Conservation (phyloP, 495 filamentous ascomycete species). For the Aspergillus campestris region DNA sequence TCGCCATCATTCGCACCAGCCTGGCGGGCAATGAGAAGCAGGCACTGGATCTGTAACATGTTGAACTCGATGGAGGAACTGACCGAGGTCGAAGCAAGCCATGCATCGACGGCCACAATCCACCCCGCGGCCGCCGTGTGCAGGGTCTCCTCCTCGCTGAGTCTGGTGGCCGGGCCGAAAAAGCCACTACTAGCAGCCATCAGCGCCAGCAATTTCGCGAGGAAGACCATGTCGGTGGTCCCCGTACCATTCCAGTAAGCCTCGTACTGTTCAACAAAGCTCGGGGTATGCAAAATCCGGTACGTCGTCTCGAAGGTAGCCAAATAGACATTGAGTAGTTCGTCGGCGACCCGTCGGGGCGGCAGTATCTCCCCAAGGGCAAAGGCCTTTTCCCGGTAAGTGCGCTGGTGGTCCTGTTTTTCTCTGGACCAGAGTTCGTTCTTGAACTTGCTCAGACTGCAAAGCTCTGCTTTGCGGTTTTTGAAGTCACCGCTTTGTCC, state of each 20-base stretch:
- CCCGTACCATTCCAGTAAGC: constrained; percentile 38
- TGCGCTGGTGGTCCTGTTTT: constrained; percentile 25
- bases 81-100: constrained; percentile 44
- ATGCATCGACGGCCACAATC: constrained; percentile 49
- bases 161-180: constrained; percentile 15
- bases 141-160: constrained; percentile 17
- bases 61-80: constrained; percentile 42
- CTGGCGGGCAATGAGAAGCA: constrained; percentile 47
- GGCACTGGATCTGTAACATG: constrained; percentile 46
- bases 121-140: constrained; percentile 34
- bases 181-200: constrained; percentile 47
- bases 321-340: constrained; percentile 47
- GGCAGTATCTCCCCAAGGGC: constrained; percentile 38
- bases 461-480: constrained; percentile 21
- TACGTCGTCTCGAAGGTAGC: constrained; percentile 47
- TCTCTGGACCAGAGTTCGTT: constrained; percentile 25
- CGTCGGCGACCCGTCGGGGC: constrained; percentile 39
- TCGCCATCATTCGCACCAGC: constrained; percentile 43
- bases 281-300: constrained; percentile 50
- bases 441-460: constrained; percentile 26
- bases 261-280: constrained; percentile 45
- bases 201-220: constrained; percentile 44
- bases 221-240: constrained; percentile 21
- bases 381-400: constrained; percentile 34
- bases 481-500: constrained; percentile 23